Base-by-base conservation (phyloP, 306 rosid species). In the Sicyos baderoa region DNA sequence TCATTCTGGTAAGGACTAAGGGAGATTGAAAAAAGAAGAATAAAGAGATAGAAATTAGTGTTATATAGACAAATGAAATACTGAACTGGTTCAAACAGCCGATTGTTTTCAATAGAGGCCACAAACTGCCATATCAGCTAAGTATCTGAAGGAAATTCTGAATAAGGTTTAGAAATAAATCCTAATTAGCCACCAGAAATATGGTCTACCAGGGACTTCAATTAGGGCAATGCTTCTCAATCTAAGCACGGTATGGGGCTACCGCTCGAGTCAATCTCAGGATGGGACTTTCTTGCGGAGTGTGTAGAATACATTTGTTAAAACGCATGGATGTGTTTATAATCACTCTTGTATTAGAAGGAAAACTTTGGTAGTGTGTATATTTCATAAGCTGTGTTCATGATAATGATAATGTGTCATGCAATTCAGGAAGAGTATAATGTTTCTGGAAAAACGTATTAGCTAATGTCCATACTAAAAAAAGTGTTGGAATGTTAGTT, bases 91-190 rank as follows among this genome's bases (percentile, higher is more conserved):
- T 60, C 1, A 35, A 17, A 17, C 17, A 62, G 50, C 68, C 37
- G 8, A 62, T 62, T n/a, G 19, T 0, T 58, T 9, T 32, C 6
- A 7, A 60, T 35, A 60, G 67, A 60, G 67, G 1, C 15, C 67
- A 37, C 48, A 17, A 62, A 62, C 50, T 62, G 68, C 68, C 68
- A 62, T 17, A 29, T 6, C 65, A 59, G 18, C 44, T 57, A 14
- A 62, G 27, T 51, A 37, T 37, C 68, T 17, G n/a, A 37, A 17
- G 25, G 3, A 62, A 37, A 62, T 17, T 37, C 49, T 62, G 29
- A 62, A 37, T 18, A 3, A 62, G 44, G 48, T 17, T 35, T n/a
- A 11, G 14, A 37, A 17, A 17, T 62, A 10, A 9, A 35, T 62
- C 67, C 16, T 37, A 23, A 57, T 57, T 25, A 62, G 15, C 68